Conservation (phyloP, 345 rosid species). For the Aethionema arabicum region DNA sequence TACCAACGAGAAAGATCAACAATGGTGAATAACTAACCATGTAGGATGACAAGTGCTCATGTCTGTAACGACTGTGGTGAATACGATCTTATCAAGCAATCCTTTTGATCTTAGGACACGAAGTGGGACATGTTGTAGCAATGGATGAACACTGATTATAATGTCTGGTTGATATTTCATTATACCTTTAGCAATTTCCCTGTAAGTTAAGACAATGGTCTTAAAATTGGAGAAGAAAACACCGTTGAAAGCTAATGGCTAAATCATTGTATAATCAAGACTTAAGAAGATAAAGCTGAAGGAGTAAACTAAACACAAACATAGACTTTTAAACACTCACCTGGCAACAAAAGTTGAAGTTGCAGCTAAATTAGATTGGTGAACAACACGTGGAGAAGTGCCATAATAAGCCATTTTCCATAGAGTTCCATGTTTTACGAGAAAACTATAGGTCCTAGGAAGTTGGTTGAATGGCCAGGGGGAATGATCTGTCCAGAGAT, state of each 20-base stretch:
- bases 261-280: background rate
- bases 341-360: constrained; percentile 94
- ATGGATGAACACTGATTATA: constrained; percentile 94
- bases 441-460: constrained; percentile 92
- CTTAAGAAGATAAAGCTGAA: background rate
- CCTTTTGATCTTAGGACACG: constrained; percentile 90
- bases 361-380: constrained; percentile 96
- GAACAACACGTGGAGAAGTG: constrained; percentile 79
- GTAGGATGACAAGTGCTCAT: constrained; percentile 99
- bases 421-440: constrained; percentile 87
- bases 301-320: background rate
- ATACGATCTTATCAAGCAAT: constrained; percentile 79
- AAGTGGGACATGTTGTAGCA: constrained; percentile 99
- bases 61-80: constrained; percentile 94
- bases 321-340: constrained; percentile 45
- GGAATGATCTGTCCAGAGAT: constrained; percentile 97
- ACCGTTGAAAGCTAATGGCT: background rate
- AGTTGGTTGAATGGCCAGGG: constrained; percentile 99
- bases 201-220: constrained; percentile 33
- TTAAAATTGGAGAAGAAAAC: constrained; percentile 22
- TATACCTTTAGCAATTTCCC: constrained; percentile 94
- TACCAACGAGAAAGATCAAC: too few relatives aligned
- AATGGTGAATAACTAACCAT: constrained; percentile 49
- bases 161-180: constrained; percentile 98
- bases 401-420: constrained; percentile 96